phyloP scores from a whole-genome alignment of 2,329 filamentous ascomycete species.

The Hymenoscyphus albidus region DNA sequence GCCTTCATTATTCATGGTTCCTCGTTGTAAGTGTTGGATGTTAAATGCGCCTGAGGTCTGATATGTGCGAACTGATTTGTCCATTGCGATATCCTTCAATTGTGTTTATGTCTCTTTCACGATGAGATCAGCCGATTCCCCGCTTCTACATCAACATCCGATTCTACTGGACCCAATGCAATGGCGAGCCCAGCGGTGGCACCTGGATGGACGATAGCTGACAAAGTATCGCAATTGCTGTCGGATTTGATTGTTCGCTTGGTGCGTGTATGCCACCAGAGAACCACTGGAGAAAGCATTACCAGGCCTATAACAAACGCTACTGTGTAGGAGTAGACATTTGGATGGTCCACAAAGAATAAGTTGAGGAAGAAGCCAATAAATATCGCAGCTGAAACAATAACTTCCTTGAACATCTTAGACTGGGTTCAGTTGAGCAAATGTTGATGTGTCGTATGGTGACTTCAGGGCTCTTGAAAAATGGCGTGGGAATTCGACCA shows the following conservation, averaged over 20 bases:
- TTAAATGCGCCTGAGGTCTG: background rate
- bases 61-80: background rate
- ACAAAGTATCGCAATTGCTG: background rate
- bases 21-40: too few relatives aligned
- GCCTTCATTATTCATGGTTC: background rate
- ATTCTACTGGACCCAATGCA: background rate
- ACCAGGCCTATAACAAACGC: constrained; percentile 21
- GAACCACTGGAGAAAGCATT: constrained; percentile 17
- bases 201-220: background rate
- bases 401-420: constrained; percentile 22
- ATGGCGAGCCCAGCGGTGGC: background rate
- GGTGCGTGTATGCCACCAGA: constrained; percentile 14
- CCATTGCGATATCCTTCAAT: background rate
- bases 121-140: background rate
- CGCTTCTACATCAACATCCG: background rate
- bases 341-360: constrained; percentile 24
- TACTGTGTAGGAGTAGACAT: constrained; percentile 24
- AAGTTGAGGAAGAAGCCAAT: constrained; percentile 24
- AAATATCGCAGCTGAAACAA: constrained; percentile 25
- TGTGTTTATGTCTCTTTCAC: background rate
- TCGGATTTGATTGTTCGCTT: background rate
- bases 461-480: background rate
- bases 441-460: background rate
- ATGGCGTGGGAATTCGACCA: background rate
- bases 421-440: background rate